These are phyloP conservation scores for Xylaria sp. DNA, from an alignment of 2,329 filamentous ascomycete species.

Conservation along the genomic window DNA sequence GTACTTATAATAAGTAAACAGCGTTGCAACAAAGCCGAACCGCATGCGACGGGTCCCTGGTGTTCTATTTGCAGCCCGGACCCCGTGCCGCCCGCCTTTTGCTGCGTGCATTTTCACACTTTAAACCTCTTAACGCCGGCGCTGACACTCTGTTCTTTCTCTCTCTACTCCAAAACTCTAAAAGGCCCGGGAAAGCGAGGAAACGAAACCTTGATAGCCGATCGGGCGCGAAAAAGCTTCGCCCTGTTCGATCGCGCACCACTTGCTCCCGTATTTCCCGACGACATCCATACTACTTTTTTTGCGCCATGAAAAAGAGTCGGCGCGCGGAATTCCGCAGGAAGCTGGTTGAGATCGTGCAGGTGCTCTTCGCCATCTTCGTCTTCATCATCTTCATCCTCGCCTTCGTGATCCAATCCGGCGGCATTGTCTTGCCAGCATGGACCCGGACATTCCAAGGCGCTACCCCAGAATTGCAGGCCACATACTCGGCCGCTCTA, in stretches of 20 bases:
- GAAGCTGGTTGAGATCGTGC: conserved; percentile 14
- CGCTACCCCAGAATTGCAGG: conserved; percentile 13
- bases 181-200: not conserved
- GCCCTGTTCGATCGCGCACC: too few relatives aligned
- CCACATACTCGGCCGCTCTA: conserved; percentile 18
- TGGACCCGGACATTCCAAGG: conserved; percentile 32
- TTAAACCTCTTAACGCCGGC: not conserved
- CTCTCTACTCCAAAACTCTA: not conserved
- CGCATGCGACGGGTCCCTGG: not conserved
- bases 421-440: conserved; percentile 17
- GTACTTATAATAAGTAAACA: not conserved
- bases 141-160: not conserved
- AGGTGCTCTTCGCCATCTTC: conserved; percentile 26
- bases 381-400: conserved; percentile 28
- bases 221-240: too few relatives aligned
- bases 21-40: too few relatives aligned
- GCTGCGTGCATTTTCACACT: conserved; percentile 8
- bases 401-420: conserved; percentile 27
- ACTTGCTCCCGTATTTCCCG: too few relatives aligned
- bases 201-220: not conserved
- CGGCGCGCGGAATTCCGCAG: conserved; percentile 27
- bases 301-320: conserved; percentile 20
- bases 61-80: conserved; percentile 27
- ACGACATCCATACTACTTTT: too few relatives aligned
- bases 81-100: conserved; percentile 5